Base-by-base conservation (phyloP, 495 filamentous ascomycete genomes). In the Lophiostoma macrostomum region DNA sequence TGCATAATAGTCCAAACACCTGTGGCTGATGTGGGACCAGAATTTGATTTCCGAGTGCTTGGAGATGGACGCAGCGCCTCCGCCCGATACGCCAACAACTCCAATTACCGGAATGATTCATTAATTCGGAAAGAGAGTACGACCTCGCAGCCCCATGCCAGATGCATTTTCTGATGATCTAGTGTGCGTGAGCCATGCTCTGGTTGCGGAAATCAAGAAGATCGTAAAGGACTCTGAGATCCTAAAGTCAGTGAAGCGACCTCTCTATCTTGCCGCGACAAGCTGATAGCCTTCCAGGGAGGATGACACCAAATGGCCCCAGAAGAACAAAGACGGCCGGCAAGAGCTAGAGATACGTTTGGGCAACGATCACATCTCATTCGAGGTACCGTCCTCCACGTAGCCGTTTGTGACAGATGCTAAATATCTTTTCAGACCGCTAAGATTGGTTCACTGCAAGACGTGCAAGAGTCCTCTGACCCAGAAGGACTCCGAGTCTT, bases 221-320 rank as follows among this genome's bases (percentile, higher is more conserved):
- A 96, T 99, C 51, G 89, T 99, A 71, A 96, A 93, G 74, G 83
- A 91, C 16, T 96, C 91, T 73, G 94, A 99, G 70, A 96, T 99
- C 63, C 82, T 97, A 80, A 99, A 97, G 90, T 39, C 10, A 24
- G n/a, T 3, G 1, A 1, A n/a, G 40, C 29, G 5, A 11, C 8
- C 19, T 1, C 22, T 7, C 3, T 3, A 13, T 34, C n/a, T n/a
- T 3, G 20, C 12, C 45, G 40, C 34, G n/a, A n/a, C 29, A 45
- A 43, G 13, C 7, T 22, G 20, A 14, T 24, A 2, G 19, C 29
- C 13, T 27, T 5, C 54, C 61, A 95, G 90, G 78, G 94, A 99
- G 80, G 93, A 97, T 66, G 94, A 99, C 64, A 84, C 82, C n/a
- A 96, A 95, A 71, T 99, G 94, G 94, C 94, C 94, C 1, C 88